Base-by-base conservation (phyloP, 164 flowering plant genomes). In the Santalum album region DNA sequence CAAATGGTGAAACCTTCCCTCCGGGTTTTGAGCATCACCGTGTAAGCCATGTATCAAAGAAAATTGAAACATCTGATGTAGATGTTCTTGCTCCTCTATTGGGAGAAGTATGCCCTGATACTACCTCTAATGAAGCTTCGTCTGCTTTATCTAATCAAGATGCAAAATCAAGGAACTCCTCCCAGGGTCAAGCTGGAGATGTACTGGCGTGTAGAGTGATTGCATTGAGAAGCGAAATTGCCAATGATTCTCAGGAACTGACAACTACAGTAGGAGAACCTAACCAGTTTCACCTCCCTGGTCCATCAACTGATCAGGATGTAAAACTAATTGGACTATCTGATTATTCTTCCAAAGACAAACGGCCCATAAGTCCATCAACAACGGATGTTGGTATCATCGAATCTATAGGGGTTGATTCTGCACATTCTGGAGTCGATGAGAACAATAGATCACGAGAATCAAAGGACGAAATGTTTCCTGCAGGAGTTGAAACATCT, bases 21-120 rank as follows among this genome's bases (percentile, higher is more conserved):
- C 3, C 17, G 16, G 17, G 42, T 2, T 11, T 38, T 14, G 42
- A 38, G 17, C 14, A 0, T 12, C 42, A 12, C 14, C 14, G 42
- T 38, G 11, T 43, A 6, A 16, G 23, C 34, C 47, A 66, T 15
- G 39, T 55, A 9, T 35, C 52, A 21, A 65, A 60, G 18, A 27
- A 49, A 29, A 53, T 49, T 49, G 64, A 64, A 48, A 64, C 66
- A 16, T 64, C 69, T 65, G 65, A 59, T 35, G 57, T 60, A 26
- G 64, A 55, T 59, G 68, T 62, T 62, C 71, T 65, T 66, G 68
- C 69, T 43, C 68, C 4, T 3, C 9, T 29, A 9, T 3, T 29
- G 34, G 34, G 6, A 4, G 9, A 29, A 29, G 9, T 29, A 3
- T 29, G 34, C 34, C 4, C 34, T 29, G 34, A 29, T 29, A 3